Base-by-base conservation (phyloP, 202 grass and related monocot genomes). In the Miscanthus sacchariflorus region DNA sequence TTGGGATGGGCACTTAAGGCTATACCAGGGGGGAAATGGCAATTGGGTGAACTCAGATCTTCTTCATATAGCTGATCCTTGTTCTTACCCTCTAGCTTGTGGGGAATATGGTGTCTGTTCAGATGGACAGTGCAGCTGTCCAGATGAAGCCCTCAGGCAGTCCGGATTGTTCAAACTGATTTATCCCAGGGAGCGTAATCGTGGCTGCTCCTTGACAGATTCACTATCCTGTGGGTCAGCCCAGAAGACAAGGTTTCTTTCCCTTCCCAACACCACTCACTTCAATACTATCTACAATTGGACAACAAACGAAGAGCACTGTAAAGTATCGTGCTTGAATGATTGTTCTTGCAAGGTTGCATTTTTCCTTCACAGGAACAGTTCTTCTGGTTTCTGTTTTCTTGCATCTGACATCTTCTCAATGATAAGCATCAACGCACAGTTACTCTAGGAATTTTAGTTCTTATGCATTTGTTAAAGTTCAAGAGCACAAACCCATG, bases 41-140 rank as follows among this genome's bases (percentile, higher is more conserved):
- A 44, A 39, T 18, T 89, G 59, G 80, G 33, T 64, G 84, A 81
- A 4, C 68, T 74, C 86, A 80, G 83, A 70, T 68, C 59, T 92
- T 79, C 30, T 86, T 52, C 1, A 84, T 27, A 71, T 75, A 21
- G 8, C 58, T 33, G 74, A 91, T 77, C 56, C 85, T 78, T 91
- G 80, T 84, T 80, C 80, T 59, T 91, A 89, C 59, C 92, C 89
- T 59, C 45, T 81, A 85, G 72, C 82, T 25, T 89, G 92, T 77
- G 92, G 89, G 2, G 69, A 85, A 71, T 94, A 89, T 73, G 89
- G 92, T 66, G 80, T 89, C 81, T 89, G 89, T 63, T 81, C 84
- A 0, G 1, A 82, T 65, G 84, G 70, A 66, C 84, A 94, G 45
- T 94, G 89, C 75, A 89, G 21, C 5, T 89, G 89, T 18, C 89